phyloP scores from a whole-genome alignment of 768 basidiomycete genomes.

The Xanthoconium purpureum region DNA sequence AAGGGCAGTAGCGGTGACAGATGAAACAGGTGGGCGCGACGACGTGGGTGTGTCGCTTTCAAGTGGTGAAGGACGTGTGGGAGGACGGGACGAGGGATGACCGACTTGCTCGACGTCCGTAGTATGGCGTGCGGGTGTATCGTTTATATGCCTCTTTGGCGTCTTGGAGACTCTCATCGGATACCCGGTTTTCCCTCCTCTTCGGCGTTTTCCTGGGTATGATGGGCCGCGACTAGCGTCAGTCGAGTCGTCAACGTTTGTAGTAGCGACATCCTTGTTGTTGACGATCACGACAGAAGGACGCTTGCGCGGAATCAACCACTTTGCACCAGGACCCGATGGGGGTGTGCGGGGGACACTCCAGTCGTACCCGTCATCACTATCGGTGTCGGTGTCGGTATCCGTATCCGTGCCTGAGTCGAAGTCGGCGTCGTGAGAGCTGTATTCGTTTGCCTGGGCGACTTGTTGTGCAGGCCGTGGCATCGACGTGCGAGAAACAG shows the following conservation, averaged over 20 bases:
- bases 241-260: neutral
- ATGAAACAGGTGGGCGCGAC: constrained; percentile 3
- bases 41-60: neutral
- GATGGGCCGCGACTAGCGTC: neutral
- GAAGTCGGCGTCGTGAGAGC: constrained; percentile 3
- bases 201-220: constrained; percentile 16
- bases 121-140: constrained; percentile 6
- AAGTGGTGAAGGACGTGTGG: neutral
- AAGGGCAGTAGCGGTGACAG: constrained; percentile 2
- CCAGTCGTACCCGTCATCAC: constrained; percentile 16
- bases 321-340: constrained; percentile 10
- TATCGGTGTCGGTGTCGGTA: constrained; percentile 15
- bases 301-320: constrained; percentile 22
- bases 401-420: constrained; percentile 15
- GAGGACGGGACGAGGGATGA: neutral
- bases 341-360: constrained; percentile 1
- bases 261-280: neutral
- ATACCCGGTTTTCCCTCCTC: constrained; percentile 3
- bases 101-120: neutral
- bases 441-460: constrained; percentile 4
- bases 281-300: constrained; percentile 16
- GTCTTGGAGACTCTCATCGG: constrained; percentile 8
- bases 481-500: neutral
- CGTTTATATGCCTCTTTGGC: constrained; percentile 9
- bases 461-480: neutral